phyloP scores from a whole-genome alignment of 768 basidiomycete genomes.

The Suillus bovinus region DNA sequence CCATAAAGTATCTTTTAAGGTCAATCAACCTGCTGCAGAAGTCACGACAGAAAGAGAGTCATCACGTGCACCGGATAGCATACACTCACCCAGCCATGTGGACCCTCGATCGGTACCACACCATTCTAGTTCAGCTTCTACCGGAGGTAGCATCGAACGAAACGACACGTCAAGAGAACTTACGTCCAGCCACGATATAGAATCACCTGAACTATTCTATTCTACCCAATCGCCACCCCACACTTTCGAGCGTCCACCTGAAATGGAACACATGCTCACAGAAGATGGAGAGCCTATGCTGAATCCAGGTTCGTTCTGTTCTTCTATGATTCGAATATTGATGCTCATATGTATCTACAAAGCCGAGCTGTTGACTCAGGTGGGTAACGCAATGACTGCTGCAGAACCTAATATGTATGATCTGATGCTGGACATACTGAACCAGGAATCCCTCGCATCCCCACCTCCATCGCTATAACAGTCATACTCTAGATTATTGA shows the following conservation, averaged over 20 bases:
- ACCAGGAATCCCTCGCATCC: slow-evolving; percentile 66
- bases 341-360: slow-evolving; percentile 13
- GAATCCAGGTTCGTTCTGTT: slow-evolving; percentile 54
- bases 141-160: slow-evolving; percentile 17
- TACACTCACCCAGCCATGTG: slow-evolving; percentile 10
- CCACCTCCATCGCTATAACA: slow-evolving; percentile 53
- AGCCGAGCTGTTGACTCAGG: slow-evolving; percentile 69
- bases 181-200: slow-evolving; percentile 19
- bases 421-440: slow-evolving; percentile 30
- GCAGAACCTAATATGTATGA: slow-evolving; percentile 16
- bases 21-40: slow-evolving; percentile 33
- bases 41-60: slow-evolving; percentile 35
- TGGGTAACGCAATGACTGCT: slow-evolving; percentile 27
- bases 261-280: slow-evolving; percentile 57
- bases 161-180: slow-evolving; percentile 17
- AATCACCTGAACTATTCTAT: slow-evolving; percentile 10
- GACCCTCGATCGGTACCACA: slow-evolving; percentile 14
- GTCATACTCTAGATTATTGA: slow-evolving; percentile 24
- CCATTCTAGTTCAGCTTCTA: slow-evolving; percentile 11
- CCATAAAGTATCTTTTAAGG: slow-evolving; percentile 20
- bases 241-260: slow-evolving; percentile 37
- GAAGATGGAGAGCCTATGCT: slow-evolving; percentile 70
- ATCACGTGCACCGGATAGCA: slow-evolving; percentile 10
- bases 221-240: slow-evolving; percentile 30
- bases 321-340: background rate